phyloP scores from a whole-genome alignment of 352 stramenopile genomes.

The Pythium catenulatum region DNA sequence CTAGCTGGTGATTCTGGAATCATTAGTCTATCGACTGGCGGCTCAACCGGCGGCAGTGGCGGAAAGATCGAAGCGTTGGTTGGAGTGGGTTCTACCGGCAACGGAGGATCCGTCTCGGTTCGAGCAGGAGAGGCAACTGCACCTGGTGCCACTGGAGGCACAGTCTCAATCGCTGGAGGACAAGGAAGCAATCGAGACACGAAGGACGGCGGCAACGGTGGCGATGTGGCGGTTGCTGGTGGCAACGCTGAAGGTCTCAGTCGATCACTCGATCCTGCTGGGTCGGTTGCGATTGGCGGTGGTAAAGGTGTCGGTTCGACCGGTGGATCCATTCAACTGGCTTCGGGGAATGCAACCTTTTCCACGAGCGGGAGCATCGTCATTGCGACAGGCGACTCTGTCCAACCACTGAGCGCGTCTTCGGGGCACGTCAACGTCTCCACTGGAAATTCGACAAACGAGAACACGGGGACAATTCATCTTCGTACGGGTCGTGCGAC shows the following conservation, averaged over 20 bases:
- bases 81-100: slow-evolving; percentile 71
- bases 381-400: slow-evolving; percentile 74
- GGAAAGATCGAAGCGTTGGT: slow-evolving; percentile 83
- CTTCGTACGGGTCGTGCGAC: slow-evolving; percentile 68
- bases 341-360: slow-evolving; percentile 75
- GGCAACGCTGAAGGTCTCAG: slow-evolving; percentile 77
- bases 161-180: slow-evolving; percentile 69
- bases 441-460: slow-evolving; percentile 68
- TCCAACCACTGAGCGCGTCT: slow-evolving; percentile 62
- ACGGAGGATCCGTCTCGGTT: slow-evolving; percentile 82
- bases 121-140: slow-evolving; percentile 81
- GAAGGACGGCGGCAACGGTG: slow-evolving; percentile 82
- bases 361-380: slow-evolving; percentile 82
- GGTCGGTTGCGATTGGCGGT: slow-evolving; percentile 70
- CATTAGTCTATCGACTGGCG: slow-evolving; percentile 85
- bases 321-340: slow-evolving; percentile 73
- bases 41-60: slow-evolving; percentile 73
- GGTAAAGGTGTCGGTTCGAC: slow-evolving; percentile 75
- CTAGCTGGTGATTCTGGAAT: slow-evolving; percentile 80
- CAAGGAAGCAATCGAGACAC: slow-evolving; percentile 68
- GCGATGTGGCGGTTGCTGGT: slow-evolving; percentile 81
- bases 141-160: slow-evolving; percentile 69
- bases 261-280: slow-evolving; percentile 68
- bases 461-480: slow-evolving; percentile 68
- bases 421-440: slow-evolving; percentile 73